A percentile compares a stretch with the other conserved stretches of the same genome.
phyloP scores from a whole-genome alignment of 1,284 basidiomycete genomes.

The Coniophora puteana region DNA sequence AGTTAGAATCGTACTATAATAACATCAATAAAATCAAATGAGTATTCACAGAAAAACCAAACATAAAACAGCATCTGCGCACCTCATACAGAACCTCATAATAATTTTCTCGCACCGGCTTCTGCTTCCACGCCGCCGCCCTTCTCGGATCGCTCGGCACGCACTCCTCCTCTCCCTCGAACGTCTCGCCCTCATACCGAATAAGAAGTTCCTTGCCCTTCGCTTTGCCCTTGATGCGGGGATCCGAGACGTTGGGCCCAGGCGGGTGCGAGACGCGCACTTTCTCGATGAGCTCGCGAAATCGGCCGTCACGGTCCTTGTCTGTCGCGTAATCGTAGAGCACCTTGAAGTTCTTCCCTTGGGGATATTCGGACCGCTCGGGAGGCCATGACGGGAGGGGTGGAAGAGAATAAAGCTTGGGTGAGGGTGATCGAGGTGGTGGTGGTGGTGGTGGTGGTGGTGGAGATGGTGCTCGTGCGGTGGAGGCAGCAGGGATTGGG shows the following conservation, averaged over 20 bases:
- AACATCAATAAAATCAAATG: not conserved
- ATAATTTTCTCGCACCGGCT: conserved; percentile 42
- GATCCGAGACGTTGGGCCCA: conserved; percentile 29
- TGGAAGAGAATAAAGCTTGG: conserved; percentile 32
- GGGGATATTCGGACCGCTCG: conserved; percentile 39
- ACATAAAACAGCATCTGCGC: conserved; percentile 27
- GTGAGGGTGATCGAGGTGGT: conserved; percentile 21
- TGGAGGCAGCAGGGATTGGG: conserved; percentile 20
- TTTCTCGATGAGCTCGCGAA: conserved; percentile 49
- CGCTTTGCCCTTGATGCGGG: conserved; percentile 56
- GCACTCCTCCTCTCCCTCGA: conserved; percentile 42
- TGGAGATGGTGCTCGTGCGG: conserved; percentile 17
- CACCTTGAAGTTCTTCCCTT: conserved; percentile 50
- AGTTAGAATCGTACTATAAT: conserved; percentile 72
- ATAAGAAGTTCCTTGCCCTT: conserved; percentile 58
- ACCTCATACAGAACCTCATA: conserved; percentile 60
- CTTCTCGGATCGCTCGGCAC: conserved; percentile 56
- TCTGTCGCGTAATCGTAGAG: conserved; percentile 59
- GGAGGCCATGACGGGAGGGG: conserved; percentile 45
- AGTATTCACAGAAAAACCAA: conserved; percentile 10
- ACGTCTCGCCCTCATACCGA: conserved; percentile 54
- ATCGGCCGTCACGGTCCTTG: conserved; percentile 41
- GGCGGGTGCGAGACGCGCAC: conserved; percentile 38
- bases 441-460: conserved; percentile 26
- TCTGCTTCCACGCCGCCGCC: conserved; percentile 35